A percentile compares a stretch with the other conserved stretches of the same genome.
phyloP scores from a whole-genome alignment of 139 green algal genomes.

The Gonium pectorale region DNA sequence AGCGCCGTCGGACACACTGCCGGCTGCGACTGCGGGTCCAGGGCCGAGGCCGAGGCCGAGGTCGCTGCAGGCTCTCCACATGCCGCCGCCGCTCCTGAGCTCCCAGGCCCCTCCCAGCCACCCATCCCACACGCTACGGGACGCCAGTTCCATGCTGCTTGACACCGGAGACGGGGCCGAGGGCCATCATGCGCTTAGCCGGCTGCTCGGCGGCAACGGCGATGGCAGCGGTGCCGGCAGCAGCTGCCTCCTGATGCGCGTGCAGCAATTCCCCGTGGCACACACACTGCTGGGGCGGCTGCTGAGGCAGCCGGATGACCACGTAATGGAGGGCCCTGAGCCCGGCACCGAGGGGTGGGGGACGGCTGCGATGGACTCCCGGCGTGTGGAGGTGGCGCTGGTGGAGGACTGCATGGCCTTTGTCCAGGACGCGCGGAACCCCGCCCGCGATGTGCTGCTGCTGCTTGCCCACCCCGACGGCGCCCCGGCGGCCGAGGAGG shows the following conservation, averaged over 20 bases:
- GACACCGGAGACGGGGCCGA: too few species aligned
- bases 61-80: too few species aligned
- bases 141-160: too few species aligned
- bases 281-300: constrained; percentile 22
- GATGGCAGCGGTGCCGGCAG: background rate
- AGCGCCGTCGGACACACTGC: too few species aligned
- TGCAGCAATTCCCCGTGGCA: constrained; percentile 9
- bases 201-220: background rate
- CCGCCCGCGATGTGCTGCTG: constrained; percentile 13
- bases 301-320: too few species aligned
- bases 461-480: background rate
- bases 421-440: constrained; percentile 18
- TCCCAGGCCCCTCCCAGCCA: too few species aligned
- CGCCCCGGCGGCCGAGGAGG: background rate
- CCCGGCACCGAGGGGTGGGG: background rate
- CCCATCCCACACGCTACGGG: too few species aligned
- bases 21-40: too few species aligned
- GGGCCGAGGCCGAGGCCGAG: too few species aligned
- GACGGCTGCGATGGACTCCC: background rate
- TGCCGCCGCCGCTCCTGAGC: too few species aligned
- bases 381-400: background rate
- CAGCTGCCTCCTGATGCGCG: background rate
- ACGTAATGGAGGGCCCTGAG: background rate
- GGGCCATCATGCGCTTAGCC: too few species aligned
- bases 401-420: constrained; percentile 6